phyloP scores from a whole-genome alignment of 352 stramenopile genomes.

The Thraustochytrium striatum region DNA sequence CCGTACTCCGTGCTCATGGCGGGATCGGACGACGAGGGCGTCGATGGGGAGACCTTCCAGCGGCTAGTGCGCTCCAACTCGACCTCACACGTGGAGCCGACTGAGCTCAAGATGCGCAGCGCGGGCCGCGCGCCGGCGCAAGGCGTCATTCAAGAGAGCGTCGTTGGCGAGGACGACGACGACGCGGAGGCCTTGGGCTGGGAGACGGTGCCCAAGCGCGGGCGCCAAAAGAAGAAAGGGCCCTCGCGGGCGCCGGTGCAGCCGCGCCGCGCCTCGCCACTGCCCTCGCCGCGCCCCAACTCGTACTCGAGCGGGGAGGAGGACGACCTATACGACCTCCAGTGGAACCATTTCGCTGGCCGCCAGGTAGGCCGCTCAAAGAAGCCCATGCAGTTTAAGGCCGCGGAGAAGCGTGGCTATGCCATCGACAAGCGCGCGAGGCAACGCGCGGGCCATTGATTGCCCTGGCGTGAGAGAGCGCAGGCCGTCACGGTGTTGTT shows the following conservation, averaged over 20 bases:
- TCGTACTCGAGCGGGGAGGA: background rate
- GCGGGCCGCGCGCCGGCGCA: background rate
- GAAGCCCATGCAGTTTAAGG: constrained; percentile 47
- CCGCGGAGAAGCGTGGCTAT: background rate
- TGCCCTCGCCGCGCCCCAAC: background rate
- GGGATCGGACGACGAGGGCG: constrained; percentile 6
- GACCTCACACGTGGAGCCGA: background rate
- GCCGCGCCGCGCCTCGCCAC: background rate
- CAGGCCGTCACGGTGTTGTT: no score
- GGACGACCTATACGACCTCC: constrained; percentile 34
- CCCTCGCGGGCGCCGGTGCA: background rate
- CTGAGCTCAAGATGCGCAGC: background rate
- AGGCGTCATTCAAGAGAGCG: constrained; percentile 26
- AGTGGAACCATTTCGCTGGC: background rate
- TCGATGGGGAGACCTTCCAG: background rate
- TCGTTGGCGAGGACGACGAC: constrained; percentile 30
- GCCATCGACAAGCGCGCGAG: constrained; percentile 24
- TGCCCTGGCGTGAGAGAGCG: no score
- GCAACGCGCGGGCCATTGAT: constrained; percentile 1
- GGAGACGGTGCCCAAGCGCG: constrained; percentile 11
- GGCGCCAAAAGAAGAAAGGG: background rate
- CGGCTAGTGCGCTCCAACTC: background rate
- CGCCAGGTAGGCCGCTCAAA: constrained; percentile 15
- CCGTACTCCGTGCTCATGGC: background rate
- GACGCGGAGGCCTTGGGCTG: background rate